A percentile compares a stretch with the other conserved stretches of the same genome.
phyloP scores from a whole-genome alignment of 2,329 filamentous ascomycete genomes.

The Sclerotinia trifoliorum region DNA sequence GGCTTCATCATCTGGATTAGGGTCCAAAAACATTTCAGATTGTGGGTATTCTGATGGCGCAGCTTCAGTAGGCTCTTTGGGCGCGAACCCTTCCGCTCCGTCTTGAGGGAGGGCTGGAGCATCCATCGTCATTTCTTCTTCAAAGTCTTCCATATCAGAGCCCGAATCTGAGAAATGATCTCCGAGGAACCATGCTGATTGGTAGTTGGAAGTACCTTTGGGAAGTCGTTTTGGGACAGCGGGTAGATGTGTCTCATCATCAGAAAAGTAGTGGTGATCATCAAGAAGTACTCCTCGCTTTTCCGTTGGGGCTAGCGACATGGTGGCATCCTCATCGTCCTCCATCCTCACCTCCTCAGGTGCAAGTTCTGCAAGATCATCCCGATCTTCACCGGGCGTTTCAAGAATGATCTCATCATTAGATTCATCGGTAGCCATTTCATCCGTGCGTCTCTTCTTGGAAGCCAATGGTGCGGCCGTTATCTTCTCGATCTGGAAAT shows the following conservation, averaged over 20 bases:
- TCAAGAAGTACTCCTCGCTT: constrained; percentile 90
- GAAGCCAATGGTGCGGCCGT: constrained; percentile 67
- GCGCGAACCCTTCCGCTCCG: constrained; percentile 69
- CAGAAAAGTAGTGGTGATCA: constrained; percentile 97
- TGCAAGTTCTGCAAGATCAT: constrained; percentile 79
- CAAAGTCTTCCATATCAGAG: constrained; percentile 74
- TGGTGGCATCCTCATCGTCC: constrained; percentile 54
- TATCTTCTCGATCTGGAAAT: constrained; percentile 90
- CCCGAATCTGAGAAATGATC: constrained; percentile 73
- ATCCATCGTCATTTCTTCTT: constrained; percentile 57
- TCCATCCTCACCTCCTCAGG: constrained; percentile 83
- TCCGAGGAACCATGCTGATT: constrained; percentile 88
- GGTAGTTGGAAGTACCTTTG: constrained; percentile 89
- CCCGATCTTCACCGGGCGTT: constrained; percentile 72
- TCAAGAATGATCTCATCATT: constrained; percentile 61
- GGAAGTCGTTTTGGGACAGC: constrained; percentile 72
- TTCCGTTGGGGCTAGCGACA: constrained; percentile 50
- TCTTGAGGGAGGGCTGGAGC: constrained; percentile 72
- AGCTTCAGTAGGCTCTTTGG: constrained; percentile 69
- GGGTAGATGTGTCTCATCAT: constrained; percentile 68
- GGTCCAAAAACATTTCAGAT: constrained; percentile 83
- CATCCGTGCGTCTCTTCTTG: constrained; percentile 61
- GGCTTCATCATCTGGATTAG: constrained; percentile 77
- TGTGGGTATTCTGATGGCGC: constrained; percentile 87
- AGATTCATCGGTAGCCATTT: constrained; percentile 66